phyloP scores from a whole-genome alignment of 208 protist genomes.

The Leishmania amazonensis region DNA sequence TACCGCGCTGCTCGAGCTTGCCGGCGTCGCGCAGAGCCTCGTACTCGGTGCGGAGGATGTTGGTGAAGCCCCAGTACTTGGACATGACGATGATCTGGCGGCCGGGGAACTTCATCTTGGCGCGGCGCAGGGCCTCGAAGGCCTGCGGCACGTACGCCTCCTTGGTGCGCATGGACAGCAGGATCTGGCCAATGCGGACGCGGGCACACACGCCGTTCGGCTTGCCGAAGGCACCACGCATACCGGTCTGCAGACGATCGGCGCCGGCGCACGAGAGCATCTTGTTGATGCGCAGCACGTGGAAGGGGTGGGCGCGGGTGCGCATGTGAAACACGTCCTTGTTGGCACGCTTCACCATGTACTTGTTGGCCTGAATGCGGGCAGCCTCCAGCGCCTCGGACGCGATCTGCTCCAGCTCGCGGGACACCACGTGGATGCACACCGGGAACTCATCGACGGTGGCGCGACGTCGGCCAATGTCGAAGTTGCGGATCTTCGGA shows the following conservation, averaged over 20 bases:
- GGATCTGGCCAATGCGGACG: conserved; percentile 97
- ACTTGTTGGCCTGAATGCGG: conserved; percentile 99
- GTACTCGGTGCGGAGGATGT: conserved; percentile 79
- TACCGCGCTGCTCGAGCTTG: conserved; percentile 73
- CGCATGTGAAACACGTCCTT: conserved; percentile 99
- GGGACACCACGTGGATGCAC: conserved; percentile 97
- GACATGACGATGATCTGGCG: conserved; percentile 80
- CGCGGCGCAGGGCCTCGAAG: conserved; percentile 78
- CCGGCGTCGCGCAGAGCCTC: conserved; percentile 57
- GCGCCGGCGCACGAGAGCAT: conserved; percentile 99
- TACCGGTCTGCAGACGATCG: conserved; percentile 99
- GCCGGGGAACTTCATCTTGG: conserved; percentile 82
- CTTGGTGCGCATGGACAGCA: conserved; percentile 97
- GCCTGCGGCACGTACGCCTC: conserved; percentile 69
- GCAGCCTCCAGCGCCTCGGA: conserved; percentile 99
- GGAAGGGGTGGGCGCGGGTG: conserved; percentile 98
- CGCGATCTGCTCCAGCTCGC: conserved; percentile 99
- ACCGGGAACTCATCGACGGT: conserved; percentile 97
- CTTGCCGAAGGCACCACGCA: conserved; percentile 71
- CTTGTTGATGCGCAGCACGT: conserved; percentile 99
- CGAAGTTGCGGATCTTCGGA: conserved; percentile 98
- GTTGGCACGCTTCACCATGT: conserved; percentile 97
- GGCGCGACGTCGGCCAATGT: conserved; percentile 98
- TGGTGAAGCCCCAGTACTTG: conserved; percentile 89
- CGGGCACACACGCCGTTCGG: conserved; percentile 96